Conservation (phyloP, 495 filamentous ascomycete genomes). For the Staphylotrichum tortipilum region DNA sequence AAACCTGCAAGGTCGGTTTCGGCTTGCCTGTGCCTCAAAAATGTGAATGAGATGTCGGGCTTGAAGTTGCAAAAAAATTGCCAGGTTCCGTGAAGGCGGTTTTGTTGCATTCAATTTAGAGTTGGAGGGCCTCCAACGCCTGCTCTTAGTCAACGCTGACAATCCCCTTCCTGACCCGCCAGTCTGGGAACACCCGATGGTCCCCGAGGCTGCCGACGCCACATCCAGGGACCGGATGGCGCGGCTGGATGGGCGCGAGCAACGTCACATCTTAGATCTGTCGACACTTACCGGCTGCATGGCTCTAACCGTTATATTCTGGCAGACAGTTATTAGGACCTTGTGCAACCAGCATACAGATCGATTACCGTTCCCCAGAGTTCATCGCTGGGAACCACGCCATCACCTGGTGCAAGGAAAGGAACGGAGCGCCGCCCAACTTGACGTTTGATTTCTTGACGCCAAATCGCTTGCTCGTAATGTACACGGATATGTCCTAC, state of each 20-base stretch:
- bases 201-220: slow-evolving; percentile 4
- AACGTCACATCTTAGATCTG: too few relatives aligned
- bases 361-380: too few relatives aligned
- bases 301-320: too few relatives aligned
- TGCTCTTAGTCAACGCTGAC: slow-evolving; percentile 19
- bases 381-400: too few relatives aligned
- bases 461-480: slow-evolving; percentile 14
- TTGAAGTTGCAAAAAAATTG: not conserved
- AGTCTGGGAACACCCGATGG: not conserved
- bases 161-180: too few relatives aligned
- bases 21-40: not conserved
- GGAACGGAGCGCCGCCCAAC: too few relatives aligned
- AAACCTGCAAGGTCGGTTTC: not conserved
- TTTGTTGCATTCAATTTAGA: not conserved
- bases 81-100: too few relatives aligned
- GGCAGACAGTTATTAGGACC: too few relatives aligned
- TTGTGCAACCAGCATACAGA: not conserved
- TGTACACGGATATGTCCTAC: slow-evolving; percentile 24
- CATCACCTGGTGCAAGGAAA: too few relatives aligned
- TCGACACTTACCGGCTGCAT: too few relatives aligned
- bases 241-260: not conserved
- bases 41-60: too few relatives aligned
- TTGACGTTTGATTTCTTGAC: not conserved
- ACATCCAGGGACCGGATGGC: not conserved
- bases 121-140: not conserved